Conservation (phyloP, 495 filamentous ascomycete genomes). For the Podospora appendiculata region DNA sequence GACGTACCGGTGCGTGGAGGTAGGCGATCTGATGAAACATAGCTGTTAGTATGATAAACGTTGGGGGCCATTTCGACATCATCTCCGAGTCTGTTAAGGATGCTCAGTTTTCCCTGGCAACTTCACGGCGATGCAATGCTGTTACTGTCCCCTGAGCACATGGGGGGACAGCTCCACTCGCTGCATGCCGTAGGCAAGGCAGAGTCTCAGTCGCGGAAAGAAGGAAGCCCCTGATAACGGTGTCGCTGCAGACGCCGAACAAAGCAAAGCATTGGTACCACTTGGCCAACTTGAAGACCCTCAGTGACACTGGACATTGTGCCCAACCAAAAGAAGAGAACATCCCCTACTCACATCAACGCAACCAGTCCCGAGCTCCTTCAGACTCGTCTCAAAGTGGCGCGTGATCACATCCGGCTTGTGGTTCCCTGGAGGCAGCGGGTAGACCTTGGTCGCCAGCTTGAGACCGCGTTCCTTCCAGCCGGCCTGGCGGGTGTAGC, state of each 20-base stretch:
- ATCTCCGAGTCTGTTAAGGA: too few species aligned
- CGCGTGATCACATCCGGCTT: slow-evolving; percentile 15
- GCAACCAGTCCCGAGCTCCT: slow-evolving; percentile 58
- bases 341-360: slow-evolving; percentile 45
- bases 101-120: too few species aligned
- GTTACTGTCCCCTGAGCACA: too few species aligned
- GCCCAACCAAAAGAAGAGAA: too few species aligned
- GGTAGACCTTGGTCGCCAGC: slow-evolving; percentile 61
- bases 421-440: slow-evolving; percentile 21
- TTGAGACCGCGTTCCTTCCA: slow-evolving; percentile 71
- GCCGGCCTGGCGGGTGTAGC: slow-evolving; percentile 59
- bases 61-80: too few species aligned
- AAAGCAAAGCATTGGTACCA: background rate
- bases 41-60: background rate
- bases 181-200: too few species aligned
- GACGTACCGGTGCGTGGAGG: slow-evolving; percentile 57
- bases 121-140: too few species aligned
- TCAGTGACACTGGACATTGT: too few species aligned
- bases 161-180: too few species aligned
- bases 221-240: background rate
- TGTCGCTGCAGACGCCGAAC: background rate
- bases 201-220: too few species aligned
- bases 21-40: slow-evolving; percentile 53
- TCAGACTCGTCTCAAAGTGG: slow-evolving; percentile 54
- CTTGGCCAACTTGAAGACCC: background rate